Base-by-base conservation (phyloP, 2,329 filamentous ascomycete genomes). In the Colletotrichum sp. region DNA sequence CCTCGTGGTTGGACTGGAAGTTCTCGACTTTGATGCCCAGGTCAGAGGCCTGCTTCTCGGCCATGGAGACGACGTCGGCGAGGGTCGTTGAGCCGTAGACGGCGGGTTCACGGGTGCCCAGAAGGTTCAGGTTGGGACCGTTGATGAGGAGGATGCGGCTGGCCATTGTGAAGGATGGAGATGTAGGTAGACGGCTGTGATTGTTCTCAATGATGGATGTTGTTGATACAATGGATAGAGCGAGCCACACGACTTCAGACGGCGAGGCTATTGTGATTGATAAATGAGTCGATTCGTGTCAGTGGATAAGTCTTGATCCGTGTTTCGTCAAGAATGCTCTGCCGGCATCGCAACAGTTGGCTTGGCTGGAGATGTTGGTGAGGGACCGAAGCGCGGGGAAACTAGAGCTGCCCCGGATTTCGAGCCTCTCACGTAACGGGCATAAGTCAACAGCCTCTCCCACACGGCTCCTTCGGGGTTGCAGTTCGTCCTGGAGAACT, bases 81-180 rank as follows among this genome's bases (percentile, higher is more conserved):
- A 96, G 91, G 0, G 94, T 95, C 1, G 91, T 92, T 76, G 87
- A 88, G 81, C 94, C 94, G 86, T 96, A 96, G 80, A 95, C 89
- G 32, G 91, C 86, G 18, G 94, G 94, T 82, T 96, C 94, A 27
- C 94, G 89, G 15, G 91, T 93, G 43, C 94, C 94, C 34, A 96
- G 90, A 66, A 96, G 92, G 85, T 96, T 96, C 79, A 96, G 92
- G 83, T 96, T 96, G 36, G 94, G 94, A n/a, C 94, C 94, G 84
- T 95, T 95, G 86, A 96, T 92, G 78, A 95, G 88, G 79, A 95
- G 92, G 81, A 95, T 92, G 70, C 80, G 83, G 73, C 83, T 84
- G 36, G 84, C 75, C 83, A 86, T 87, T 61, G 30, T 79, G 77
- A 27, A 22, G 30, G 52, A 32, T 15, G 39, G 13, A 13, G n/a